Conservation (phyloP, 495 filamentous ascomycete genomes). For the Aspergillus ostianus region DNA sequence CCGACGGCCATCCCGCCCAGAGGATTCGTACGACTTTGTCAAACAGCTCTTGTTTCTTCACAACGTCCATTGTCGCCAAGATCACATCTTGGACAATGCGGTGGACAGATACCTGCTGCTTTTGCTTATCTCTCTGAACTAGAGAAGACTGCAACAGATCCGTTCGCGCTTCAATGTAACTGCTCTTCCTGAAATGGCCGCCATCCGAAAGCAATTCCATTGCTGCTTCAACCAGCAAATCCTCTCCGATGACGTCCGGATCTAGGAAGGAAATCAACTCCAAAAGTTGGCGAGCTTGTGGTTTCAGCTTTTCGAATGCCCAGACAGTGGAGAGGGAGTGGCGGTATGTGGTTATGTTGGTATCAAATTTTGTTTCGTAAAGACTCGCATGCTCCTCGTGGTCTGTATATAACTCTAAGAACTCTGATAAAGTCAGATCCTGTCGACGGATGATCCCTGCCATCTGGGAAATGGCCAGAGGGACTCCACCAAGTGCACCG, state of each 20-base stretch:
- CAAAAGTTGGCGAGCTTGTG: conserved; percentile 21
- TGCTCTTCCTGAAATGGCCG: conserved; percentile 2
- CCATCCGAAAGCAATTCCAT: not conserved
- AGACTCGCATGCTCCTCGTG: conserved; percentile 21
- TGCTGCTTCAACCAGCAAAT: conserved; percentile 22
- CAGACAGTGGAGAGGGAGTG: conserved; percentile 37
- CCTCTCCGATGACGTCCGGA: conserved; percentile 31
- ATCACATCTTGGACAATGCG: conserved; percentile 32
- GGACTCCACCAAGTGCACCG: conserved; percentile 31
- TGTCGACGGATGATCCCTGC: conserved; percentile 33
- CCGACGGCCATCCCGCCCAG: conserved; percentile 20
- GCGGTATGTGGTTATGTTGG: conserved; percentile 20
- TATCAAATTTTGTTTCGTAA: conserved; percentile 20
- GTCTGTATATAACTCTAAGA: conserved; percentile 28
- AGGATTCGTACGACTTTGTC: conserved; percentile 19
- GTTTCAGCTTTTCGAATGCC: conserved; percentile 32
- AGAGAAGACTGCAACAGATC: conserved; percentile 21
- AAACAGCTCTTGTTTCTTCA: conserved; percentile 16
- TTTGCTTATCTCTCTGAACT: conserved; percentile 17
- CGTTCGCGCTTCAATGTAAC: conserved; percentile 4
- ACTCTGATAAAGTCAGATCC: conserved; percentile 26
- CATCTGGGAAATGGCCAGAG: conserved; percentile 44
- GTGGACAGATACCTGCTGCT: conserved; percentile 27
- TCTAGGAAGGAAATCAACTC: conserved; percentile 35
- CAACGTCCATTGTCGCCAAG: conserved; percentile 19